Evolutionary conservation across 768 basidiomycete genomes (phyloP), one percentile per base, ranked within the genome.

Genomic region (Kwoniella sp.): DNA sequence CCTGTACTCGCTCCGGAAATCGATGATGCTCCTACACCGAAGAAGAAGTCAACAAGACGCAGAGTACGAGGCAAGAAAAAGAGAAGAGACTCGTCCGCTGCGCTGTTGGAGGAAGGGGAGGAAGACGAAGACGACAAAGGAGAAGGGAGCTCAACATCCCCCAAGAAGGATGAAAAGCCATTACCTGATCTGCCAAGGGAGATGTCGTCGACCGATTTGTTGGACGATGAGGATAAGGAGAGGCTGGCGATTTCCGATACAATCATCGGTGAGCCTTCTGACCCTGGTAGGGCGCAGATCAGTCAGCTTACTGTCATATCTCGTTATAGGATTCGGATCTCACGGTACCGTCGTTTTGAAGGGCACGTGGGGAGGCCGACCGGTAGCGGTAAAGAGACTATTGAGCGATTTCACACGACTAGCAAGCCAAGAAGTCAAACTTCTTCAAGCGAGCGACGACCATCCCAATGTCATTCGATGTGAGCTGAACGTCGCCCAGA

Each of bases 311-410:
- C n/a, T 7, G 13, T 33, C 47, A 33, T 22, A n/a, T 21, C n/a
- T 29, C 17, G 17, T 24, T 1, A 2, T 67, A 96, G 94, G 94
- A 3, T 92, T 89, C 70, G 94, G 94, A 2, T 97, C 93, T 0
- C 93, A 97, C 74, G 96, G 96, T 6, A 99, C 96, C 0, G 90
- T 98, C 46, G 96, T 99, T 2, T 92, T 87, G 81, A 86, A 89
- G 74, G 96, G 95, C 2, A 90, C 92, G 7, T 86, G 97, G n/a
- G 95, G 98, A 82, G 93, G 92, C 0, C 88, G 96, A 56, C 90
- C 95, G 0, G 96, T 99, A 0, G 96, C 96, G n/a, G 93, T 99
- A 61, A 98, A 99, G 79, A 90, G 96, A 0, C 85, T 99, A 2
- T 85, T 98, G 7, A 89, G 88, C 70, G 94, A 98, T 79, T 98